phyloP scores from a whole-genome alignment of 2,329 filamentous ascomycete genomes.

The Zarea fungicola region DNA sequence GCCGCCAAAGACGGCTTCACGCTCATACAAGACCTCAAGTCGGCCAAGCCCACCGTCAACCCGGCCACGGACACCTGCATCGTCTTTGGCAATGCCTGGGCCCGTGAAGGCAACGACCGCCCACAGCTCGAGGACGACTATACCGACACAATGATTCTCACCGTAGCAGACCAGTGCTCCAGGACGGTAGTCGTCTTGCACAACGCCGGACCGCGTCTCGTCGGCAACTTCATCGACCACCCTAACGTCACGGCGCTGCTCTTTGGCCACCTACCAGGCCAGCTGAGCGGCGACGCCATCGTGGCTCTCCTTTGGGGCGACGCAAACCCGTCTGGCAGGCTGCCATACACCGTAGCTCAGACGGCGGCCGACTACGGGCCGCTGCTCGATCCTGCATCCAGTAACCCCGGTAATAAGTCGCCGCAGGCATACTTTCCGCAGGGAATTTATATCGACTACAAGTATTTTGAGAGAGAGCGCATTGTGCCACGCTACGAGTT shows the following conservation, averaged over 20 bases:
- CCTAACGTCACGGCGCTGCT: slow-evolving; percentile 60
- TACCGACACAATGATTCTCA: slow-evolving; percentile 51
- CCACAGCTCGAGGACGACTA: slow-evolving; percentile 60
- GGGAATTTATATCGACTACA: slow-evolving; percentile 50
- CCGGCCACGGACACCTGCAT: slow-evolving; percentile 58
- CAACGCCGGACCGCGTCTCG: slow-evolving; percentile 55
- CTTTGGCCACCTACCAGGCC: slow-evolving; percentile 59
- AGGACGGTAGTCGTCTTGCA: slow-evolving; percentile 62
- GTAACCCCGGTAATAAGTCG: slow-evolving; percentile 47
- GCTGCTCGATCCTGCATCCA: slow-evolving; percentile 34
- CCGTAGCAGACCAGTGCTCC: slow-evolving; percentile 53
- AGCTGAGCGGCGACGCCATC: slow-evolving; percentile 54
- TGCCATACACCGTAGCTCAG: slow-evolving; percentile 57
- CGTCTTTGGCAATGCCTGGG: slow-evolving; percentile 62
- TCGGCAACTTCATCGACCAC: slow-evolving; percentile 58
- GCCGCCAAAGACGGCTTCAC: slow-evolving; percentile 51
- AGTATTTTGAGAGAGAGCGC: slow-evolving; percentile 44
- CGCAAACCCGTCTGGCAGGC: slow-evolving; percentile 49
- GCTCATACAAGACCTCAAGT: slow-evolving; percentile 55
- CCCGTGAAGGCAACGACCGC: slow-evolving; percentile 66
- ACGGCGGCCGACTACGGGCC: slow-evolving; percentile 51
- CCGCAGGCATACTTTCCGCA: slow-evolving; percentile 49
- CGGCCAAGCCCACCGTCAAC: slow-evolving; percentile 42
- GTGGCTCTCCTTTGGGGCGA: slow-evolving; percentile 54
- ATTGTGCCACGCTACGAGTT: slow-evolving; percentile 50